Evolutionary conservation across 139 green algal genomes (phyloP).

Genomic region (Tetraselmis chui): DNA sequence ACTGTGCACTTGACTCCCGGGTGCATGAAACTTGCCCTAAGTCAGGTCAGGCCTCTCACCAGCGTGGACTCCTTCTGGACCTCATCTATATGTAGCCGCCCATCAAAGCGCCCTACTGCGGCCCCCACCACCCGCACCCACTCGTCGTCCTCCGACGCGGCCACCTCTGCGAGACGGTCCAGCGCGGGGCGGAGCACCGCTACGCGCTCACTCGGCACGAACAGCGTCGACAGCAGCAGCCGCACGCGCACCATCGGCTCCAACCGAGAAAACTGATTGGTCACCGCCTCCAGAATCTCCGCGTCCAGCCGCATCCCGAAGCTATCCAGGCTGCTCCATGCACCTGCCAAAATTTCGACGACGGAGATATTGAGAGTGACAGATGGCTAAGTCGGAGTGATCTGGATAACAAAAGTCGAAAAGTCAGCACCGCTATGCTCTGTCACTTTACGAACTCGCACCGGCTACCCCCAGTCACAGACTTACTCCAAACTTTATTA

Average conservation of each 20-base stretch:
- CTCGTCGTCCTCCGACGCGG: constrained; percentile 13
- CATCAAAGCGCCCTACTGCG: constrained; percentile 14
- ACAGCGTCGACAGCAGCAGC: constrained; percentile 6
- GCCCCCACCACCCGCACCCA: constrained; percentile 16
- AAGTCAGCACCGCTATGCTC: too few species aligned
- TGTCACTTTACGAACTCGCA: too few species aligned
- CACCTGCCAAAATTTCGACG: too few species aligned
- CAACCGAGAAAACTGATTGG: background rate
- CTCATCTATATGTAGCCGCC: constrained; percentile 6
- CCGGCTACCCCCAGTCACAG: too few species aligned
- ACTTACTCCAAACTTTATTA: too few species aligned
- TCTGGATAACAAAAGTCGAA: too few species aligned
- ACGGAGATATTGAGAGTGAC: too few species aligned
- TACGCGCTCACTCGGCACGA: background rate
- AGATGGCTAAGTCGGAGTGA: too few species aligned
- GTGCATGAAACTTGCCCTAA: too few species aligned
- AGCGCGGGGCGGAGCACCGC: constrained; percentile 7
- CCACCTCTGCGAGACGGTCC: background rate
- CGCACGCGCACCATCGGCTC: constrained; percentile 17
- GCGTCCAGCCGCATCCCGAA: background rate
- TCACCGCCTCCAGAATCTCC: background rate
- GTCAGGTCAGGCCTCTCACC: too few species aligned
- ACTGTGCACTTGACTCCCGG: too few species aligned
- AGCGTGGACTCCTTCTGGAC: constrained; percentile 7
- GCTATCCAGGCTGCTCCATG: background rate